Base-by-base conservation (phyloP, 176 grass and related monocot species). In the Zoysia japonica region DNA sequence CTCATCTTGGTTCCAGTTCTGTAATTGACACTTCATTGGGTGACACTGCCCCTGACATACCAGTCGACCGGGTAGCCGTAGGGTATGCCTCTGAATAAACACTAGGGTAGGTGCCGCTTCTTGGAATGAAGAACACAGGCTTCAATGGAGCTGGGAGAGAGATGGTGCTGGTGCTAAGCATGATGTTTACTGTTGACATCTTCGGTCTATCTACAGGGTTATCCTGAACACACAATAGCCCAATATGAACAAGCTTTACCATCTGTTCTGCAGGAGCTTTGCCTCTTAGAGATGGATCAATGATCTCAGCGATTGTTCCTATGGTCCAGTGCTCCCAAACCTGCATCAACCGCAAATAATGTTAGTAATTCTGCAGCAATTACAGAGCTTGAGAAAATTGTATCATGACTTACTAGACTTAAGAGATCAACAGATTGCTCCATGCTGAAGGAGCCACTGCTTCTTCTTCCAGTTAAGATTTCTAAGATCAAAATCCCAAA, bases 151-250 rank as follows among this genome's bases (percentile, higher is more conserved):
- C 63, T 48, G 82, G 71, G 44, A 91, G 80, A 11, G 86, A 85
- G 8, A 91, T 43, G 2, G 81, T 91, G 38, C 71, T 72, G 28
- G 80, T 79, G 71, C 84, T 83, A n/a, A 94, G 84, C 92, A 91
- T 89, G n/a, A 89, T 52, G 17, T 76, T 85, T 43, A 87, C 77
- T 35, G 84, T 74, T 71, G 83, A 89, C 87, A 91, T 91, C 67
- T 54, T 78, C 36, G 89, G 89, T 19, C 92, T 89, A 1, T 91
- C 81, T 11, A 65, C 44, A 17, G 76, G 83, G 72, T 89, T 78
- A 46, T 97, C 89, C 70, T 97, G 85, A 69, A 91, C 84, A 11
- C 94, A 97, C 9, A 91, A 65, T 52, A 97, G 64, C 43, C 86
- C 91, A 8, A 93, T 78, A 69, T 93, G 86, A 61, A 93, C 9